phyloP scores from a whole-genome alignment of 148 eudicot genomes.

The Rhododendron ferrugineum region DNA sequence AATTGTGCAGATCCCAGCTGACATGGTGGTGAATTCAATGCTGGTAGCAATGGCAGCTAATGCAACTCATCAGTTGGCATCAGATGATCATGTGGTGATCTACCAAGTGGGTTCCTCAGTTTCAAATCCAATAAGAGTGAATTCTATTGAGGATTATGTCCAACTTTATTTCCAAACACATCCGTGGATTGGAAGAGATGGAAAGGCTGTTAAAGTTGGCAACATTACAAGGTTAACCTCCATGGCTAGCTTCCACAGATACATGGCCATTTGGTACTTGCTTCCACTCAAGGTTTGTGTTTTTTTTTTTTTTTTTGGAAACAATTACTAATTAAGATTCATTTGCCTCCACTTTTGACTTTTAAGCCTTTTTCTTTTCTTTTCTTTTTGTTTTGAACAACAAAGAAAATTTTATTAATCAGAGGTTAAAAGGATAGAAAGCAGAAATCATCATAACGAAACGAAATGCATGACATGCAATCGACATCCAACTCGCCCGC shows the following conservation, averaged over 20 bases:
- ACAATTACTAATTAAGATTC: background rate
- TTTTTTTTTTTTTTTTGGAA: background rate
- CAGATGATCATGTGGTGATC: background rate
- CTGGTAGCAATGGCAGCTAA: conserved; percentile 53
- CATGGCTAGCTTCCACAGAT: conserved; percentile 45
- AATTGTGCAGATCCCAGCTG: conserved; percentile 60
- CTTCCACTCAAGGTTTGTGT: conserved; percentile 50
- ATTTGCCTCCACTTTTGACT: background rate
- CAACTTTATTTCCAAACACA: conserved; percentile 35
- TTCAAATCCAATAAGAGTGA: conserved; percentile 30
- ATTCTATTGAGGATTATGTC: conserved; percentile 16
- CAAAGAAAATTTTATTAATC: no score
- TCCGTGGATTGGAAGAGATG: conserved; percentile 49
- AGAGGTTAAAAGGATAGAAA: no score
- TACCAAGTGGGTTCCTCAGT: conserved; percentile 54
- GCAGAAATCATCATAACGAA: no score
- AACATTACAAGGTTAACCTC: conserved; percentile 29
- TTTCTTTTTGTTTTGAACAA: no score
- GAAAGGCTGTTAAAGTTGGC: conserved; percentile 46
- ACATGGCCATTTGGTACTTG: conserved; percentile 46
- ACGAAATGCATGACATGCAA: no score
- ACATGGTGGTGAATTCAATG: conserved; percentile 68
- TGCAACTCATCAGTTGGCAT: conserved; percentile 16
- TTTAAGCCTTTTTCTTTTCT: background rate
- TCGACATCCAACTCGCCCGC: no score